A percentile compares a stretch with the other conserved stretches of the same genome.
Evolutionary conservation across 192 early-diverging fungal species (phyloP).

Genomic region (Coemansia sp.): DNA sequence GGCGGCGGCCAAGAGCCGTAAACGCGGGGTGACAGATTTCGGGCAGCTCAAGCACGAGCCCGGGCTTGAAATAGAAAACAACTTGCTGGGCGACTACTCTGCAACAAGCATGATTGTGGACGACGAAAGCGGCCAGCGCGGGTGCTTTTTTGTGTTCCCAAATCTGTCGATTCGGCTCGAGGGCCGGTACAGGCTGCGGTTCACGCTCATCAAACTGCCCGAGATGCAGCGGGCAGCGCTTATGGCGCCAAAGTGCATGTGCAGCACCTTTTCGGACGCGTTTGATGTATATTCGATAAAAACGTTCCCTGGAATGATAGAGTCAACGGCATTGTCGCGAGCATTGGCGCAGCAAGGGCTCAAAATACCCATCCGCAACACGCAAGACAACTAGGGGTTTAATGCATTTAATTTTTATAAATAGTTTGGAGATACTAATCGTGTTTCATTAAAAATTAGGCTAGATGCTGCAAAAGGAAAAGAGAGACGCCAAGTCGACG

Average conservation of each 20-base stretch:
- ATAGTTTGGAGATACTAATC: no score
- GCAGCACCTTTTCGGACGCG: constrained; percentile 61
- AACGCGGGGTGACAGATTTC: constrained; percentile 49
- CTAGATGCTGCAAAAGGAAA: constrained; percentile 45
- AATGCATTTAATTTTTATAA: no score
- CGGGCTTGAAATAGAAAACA: constrained; percentile 49
- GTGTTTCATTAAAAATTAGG: no score
- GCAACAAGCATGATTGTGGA: constrained; percentile 49
- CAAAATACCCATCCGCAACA: constrained; percentile 77
- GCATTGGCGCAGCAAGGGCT: constrained; percentile 76
- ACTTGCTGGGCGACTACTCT: constrained; percentile 42
- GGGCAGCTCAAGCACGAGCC: constrained; percentile 24
- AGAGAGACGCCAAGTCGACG: constrained; percentile 72
- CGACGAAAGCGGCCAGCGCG: constrained; percentile 56
- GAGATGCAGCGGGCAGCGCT: constrained; percentile 53
- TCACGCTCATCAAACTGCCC: constrained; percentile 69
- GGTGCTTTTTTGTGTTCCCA: constrained; percentile 78
- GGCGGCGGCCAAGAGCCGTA: constrained; percentile 53
- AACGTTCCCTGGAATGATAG: constrained; percentile 84
- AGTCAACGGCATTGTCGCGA: constrained; percentile 76
- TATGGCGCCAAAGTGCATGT: constrained; percentile 56
- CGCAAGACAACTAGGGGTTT: constrained; percentile 38
- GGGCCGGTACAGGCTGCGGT: constrained; percentile 68
- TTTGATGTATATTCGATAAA: constrained; percentile 82
- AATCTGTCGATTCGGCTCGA: constrained; percentile 74